Percentiles rank a stretch among this genome's conserved stretches.
Conservation (phyloP, 345 rosid species). For the Syzygium grande region DNA sequence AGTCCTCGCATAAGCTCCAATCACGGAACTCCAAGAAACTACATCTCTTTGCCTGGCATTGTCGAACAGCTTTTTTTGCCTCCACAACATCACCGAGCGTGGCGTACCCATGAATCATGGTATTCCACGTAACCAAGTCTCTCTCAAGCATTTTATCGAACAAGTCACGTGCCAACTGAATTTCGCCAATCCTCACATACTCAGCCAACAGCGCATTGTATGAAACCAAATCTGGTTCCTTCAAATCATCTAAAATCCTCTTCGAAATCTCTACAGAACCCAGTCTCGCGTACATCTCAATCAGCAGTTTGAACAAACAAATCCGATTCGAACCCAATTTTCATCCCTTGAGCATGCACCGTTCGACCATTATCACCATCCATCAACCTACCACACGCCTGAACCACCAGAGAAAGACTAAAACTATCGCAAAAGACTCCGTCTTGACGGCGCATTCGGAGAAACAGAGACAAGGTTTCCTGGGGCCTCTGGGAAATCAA, state of each 20-base stretch:
- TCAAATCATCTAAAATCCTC: neutral
- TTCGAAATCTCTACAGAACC: neutral
- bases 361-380: neutral
- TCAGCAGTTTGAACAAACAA: conserved; percentile 3
- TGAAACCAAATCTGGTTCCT: conserved; percentile 1
- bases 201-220: conserved; percentile 6
- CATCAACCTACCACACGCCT: neutral
- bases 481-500: neutral
- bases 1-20: conserved; percentile 3
- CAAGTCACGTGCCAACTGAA: conserved; percentile 2
- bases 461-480: neutral
- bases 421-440: neutral
- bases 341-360: neutral
- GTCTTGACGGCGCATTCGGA: neutral
- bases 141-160: conserved; percentile 9
- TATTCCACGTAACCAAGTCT: conserved; percentile 20
- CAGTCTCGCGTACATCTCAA: conserved; percentile 3
- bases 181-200: conserved; percentile 7
- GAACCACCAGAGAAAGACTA: neutral
- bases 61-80: conserved; percentile 5
- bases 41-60: neutral
- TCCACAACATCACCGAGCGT: neutral
- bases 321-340: conserved; percentile 3
- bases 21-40: conserved; percentile 2
- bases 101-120: conserved; percentile 14